Evolutionary conservation across 1,284 basidiomycete species (phyloP), one percentile per base, ranked within the genome.

Genomic region (Papiliotrema fonsecae): DNA sequence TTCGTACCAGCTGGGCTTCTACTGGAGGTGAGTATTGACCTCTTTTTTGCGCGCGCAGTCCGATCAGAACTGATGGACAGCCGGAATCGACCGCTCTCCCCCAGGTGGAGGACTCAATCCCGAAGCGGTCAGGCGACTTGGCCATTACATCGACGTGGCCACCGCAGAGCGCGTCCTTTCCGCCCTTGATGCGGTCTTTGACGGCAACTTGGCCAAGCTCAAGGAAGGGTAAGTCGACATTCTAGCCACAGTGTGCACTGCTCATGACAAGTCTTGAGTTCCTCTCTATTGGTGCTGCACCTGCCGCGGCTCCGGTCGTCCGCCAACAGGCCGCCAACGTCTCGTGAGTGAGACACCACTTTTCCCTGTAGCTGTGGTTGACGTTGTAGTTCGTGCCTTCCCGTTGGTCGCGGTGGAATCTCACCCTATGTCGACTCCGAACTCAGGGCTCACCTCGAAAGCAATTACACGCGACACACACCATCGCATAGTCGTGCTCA

Each of bases 1-100:
- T 97, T 60, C 80, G 91, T 35, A 74, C 96, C 50, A 91, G 88
- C 64, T 97, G 91, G 91, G 91, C 25, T 21, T 14, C 79, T 91
- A 38, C 88, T 71, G 88, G 90, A 80, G 87, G 87, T 89, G 63
- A 55, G 84, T 75, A 16, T n/a, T 24, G 18, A 35, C 24, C 11
- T 43, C 10, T 31, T 9, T 14, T 37, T 21, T 7, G 36, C 21
- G 16, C 37, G 9, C 13, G 14, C 19, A 25, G 36, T 22, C 21
- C n/a, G n/a, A n/a, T n/a, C n/a, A n/a, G 18, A 39, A 6, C 14
- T 4, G 6, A 6, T 22, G 21, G 37, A 14, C 19, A 21, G 19
- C 16, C 18, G 14, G 6, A 39, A 16, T 7, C 37, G 37, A 22
- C 24, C 5, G 5, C 18, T 22, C 3, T 22, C 37, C 3, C 21